phyloP scores from a whole-genome alignment of 768 basidiomycete genomes.

The Exsudoporus frostii region DNA sequence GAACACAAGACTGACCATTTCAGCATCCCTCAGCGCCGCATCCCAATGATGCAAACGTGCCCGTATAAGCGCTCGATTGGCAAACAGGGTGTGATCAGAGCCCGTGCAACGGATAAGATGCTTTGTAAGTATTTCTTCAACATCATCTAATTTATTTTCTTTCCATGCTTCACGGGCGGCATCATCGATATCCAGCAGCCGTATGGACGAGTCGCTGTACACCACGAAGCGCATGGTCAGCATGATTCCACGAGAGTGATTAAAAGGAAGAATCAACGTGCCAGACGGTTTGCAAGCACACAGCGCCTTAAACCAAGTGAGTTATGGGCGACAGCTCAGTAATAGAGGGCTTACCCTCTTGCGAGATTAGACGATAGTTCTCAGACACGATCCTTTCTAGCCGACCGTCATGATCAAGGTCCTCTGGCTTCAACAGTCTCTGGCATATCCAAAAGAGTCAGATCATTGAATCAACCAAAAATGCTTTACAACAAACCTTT shows the following conservation, averaged over 20 bases:
- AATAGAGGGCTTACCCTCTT: constrained; percentile 1
- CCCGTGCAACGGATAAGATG: not conserved
- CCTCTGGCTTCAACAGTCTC: constrained; percentile 7
- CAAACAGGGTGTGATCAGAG: constrained; percentile 1
- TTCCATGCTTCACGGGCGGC: constrained; percentile 2
- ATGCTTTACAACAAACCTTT: not conserved
- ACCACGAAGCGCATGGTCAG: not conserved
- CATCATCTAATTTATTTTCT: constrained; percentile 3
- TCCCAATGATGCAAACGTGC: constrained; percentile 4
- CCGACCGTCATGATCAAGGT: not conserved
- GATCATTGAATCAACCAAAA: not conserved
- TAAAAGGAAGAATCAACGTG: not conserved
- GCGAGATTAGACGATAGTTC: constrained; percentile 5
- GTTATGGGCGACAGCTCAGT: not conserved
- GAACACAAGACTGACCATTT: not conserved
- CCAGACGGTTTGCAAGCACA: constrained; percentile 1
- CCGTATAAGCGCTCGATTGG: constrained; percentile 6
- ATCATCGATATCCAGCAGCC: not conserved
- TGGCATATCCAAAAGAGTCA: not conserved
- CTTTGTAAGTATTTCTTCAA: constrained; percentile 8
- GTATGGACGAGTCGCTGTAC: constrained; percentile 6
- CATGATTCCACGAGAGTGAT: not conserved
- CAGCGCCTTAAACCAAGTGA: constrained; percentile 1
- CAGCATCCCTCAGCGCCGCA: constrained; percentile 8
- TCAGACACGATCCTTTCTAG: constrained; percentile 3